Base-by-base conservation (phyloP, 2,329 filamentous ascomycete genomes). In the Salinomyces thailandicus region DNA sequence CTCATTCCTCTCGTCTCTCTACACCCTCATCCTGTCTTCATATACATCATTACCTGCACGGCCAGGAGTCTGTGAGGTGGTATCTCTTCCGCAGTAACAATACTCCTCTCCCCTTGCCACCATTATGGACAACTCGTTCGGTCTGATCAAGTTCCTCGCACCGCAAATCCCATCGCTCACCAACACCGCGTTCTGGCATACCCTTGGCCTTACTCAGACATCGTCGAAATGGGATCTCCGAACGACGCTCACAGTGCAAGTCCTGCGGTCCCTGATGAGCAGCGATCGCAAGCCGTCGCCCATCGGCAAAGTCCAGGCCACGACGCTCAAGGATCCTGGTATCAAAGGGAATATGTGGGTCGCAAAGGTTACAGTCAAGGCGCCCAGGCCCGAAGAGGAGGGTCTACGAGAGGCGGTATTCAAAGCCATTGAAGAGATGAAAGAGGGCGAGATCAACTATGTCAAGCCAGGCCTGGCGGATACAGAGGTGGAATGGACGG, bases 291-390 rank as follows among this genome's bases (percentile, higher is more conserved):
- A 60, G 12, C 66, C 68, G 0, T 54, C 49, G 8, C 66, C 75
- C 17, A 61, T 93, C 16, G 65, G 71, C 1, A 70, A 75, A 42
- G 62, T 72, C 5, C 89, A 95, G 59, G 64, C 62, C 28, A 49
- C 73, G n/a, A 72, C 74, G 1, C 62, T 73, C 30, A 73, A 67
- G 39, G 80, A 82, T 36, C 72, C 72, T 0, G 77, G 75, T 0
- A 66, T 93, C 53, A 86, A 84, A 54, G 85, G 85, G 3, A 74
- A 73, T 30, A 76, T 91, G 46, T 95, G 87, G 87, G 69, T 93
- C 16, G 79, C 78, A 50, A 81, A 75, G 37, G 78, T 82, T 28
- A 73, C 71, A 0, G 63, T 85, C 12, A 72, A 75, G 0, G 62
- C 63, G 2, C 81, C 79, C 0, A 42, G 33, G 6, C 65, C 73